phyloP scores from a whole-genome alignment of 2,329 filamentous ascomycete genomes.

The Aspergillus sp. region DNA sequence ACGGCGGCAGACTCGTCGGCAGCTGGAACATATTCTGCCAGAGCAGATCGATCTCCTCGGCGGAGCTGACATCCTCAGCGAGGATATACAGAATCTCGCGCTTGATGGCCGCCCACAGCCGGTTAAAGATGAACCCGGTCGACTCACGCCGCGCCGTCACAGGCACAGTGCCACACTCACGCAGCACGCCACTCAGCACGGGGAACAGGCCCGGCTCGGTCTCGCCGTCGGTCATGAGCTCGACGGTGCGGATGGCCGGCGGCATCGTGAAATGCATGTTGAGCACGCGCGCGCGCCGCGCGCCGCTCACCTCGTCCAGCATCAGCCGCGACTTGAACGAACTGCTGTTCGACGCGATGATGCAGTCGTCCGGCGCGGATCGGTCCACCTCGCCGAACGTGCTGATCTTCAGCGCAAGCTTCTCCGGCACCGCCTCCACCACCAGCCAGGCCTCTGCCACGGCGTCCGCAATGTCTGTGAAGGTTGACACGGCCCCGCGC shows the following conservation, averaged over 20 bases:
- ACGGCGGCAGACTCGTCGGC: slow-evolving; percentile 24
- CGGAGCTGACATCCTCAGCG: slow-evolving; percentile 49
- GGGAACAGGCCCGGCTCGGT: slow-evolving; percentile 46
- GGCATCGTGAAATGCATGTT: slow-evolving; percentile 56
- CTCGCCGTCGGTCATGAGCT: slow-evolving; percentile 53
- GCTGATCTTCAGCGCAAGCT: slow-evolving; percentile 47
- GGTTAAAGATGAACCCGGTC: slow-evolving; percentile 55
- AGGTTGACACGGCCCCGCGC: slow-evolving; percentile 32
- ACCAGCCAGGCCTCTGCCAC: slow-evolving; percentile 53
- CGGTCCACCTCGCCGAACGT: slow-evolving; percentile 48
- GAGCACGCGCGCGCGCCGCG: slow-evolving; percentile 27
- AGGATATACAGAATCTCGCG: slow-evolving; percentile 51
- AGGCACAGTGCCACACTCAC: slow-evolving; percentile 44
- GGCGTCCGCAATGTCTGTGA: slow-evolving; percentile 40
- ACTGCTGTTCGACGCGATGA: slow-evolving; percentile 52
- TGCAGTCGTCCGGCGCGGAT: slow-evolving; percentile 44
- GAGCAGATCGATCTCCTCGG: slow-evolving; percentile 49
- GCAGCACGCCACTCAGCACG: slow-evolving; percentile 41
- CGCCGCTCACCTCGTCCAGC: slow-evolving; percentile 37
- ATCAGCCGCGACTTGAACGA: slow-evolving; percentile 53
- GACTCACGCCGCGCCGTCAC: slow-evolving; percentile 48
- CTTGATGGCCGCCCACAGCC: slow-evolving; percentile 58
- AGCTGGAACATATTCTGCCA: slow-evolving; percentile 37
- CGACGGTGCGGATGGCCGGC: slow-evolving; percentile 43
- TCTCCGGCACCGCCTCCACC: slow-evolving; percentile 54